Base-by-base conservation (phyloP, 2,329 filamentous ascomycete species). In the Xylariaceae sp. region DNA sequence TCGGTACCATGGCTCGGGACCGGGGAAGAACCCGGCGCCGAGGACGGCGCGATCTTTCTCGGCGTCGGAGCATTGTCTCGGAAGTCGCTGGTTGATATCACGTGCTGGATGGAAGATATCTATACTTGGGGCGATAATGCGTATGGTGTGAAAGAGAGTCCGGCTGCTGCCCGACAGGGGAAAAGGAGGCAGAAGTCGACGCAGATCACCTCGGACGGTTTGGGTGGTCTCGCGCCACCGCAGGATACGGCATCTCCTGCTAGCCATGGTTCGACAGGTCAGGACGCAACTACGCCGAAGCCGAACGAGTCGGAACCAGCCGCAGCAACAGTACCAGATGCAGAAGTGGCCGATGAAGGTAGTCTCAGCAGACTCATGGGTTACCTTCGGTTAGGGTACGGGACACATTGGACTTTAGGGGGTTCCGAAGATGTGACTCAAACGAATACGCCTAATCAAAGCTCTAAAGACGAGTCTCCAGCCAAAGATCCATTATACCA, bases 41-140 rank as follows among this genome's bases (percentile, higher is more conserved):
- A 89, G 58, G 93, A 97, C 71, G 93, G 93, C 15, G 85, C 90
- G 6, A 83, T 97, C 39, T 97, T 97, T 68, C 82, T 93, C 5
- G 93, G 93, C 0, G 80, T 88, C 0, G 91, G 91, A 2, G 82
- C 84, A 6, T 73, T 97, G 50, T 88, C 88, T 10, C 81, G 85
- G 56, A 80, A 81, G 15, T 93, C 90, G 0, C 70, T 96, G 51
- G 80, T 86, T 52, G 85, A 88, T 67, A 72, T 97, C 30, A 88
- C 88, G 1, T 83, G 88, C 57, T 97, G 93, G 93, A 88, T 94
- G 80, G 89, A 95, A 72, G 88, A 90, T 68, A 80, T 97, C 2
- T 96, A 94, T 73, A 86, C 81, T 35, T 90, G 91, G 79, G 93
- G 92, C 1, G 86, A 90, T 55, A 82, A 89, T 68, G 87, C 93